Evolutionary conservation across 768 basidiomycete genomes (phyloP).

Genomic region (Chalciporus chontae): DNA sequence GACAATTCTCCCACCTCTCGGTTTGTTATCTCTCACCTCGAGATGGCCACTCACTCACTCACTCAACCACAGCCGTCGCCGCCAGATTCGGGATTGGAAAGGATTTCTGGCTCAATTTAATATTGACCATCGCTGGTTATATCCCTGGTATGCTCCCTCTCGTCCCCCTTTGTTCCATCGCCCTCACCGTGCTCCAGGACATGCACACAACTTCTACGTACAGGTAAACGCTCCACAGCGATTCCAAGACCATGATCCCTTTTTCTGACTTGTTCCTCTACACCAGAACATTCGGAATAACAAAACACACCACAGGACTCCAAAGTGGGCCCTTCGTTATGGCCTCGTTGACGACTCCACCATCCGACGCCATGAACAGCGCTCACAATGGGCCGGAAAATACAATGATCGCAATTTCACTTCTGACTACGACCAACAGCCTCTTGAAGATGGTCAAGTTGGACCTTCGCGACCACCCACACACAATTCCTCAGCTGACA

Average conservation of each 20-base stretch:
- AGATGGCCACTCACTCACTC: constrained; percentile 4
- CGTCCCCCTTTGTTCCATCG: background rate
- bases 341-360: constrained; percentile 83
- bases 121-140: constrained; percentile 89
- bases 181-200: constrained; percentile 45
- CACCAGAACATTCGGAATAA: constrained; percentile 90
- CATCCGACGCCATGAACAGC: constrained; percentile 71
- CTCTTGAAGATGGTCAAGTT: constrained; percentile 79
- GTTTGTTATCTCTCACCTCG: constrained; percentile 38
- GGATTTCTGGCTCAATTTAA: constrained; percentile 88
- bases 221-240: constrained; percentile 45
- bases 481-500: constrained; percentile 7
- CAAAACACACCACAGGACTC: constrained; percentile 88
- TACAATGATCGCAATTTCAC: constrained; percentile 78
- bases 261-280: constrained; percentile 7
- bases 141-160: constrained; percentile 60
- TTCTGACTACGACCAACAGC: constrained; percentile 66
- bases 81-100: constrained; percentile 87
- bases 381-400: constrained; percentile 83
- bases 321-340: constrained; percentile 90
- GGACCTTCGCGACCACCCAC: constrained; percentile 13
- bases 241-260: background rate
- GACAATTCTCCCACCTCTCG: constrained; percentile 88
- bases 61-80: constrained; percentile 67
- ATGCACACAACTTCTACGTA: constrained; percentile 92